Percentiles rank a stretch among this genome's conserved stretches.
Conservation (phyloP, 306 rosid genomes). For the Casuarina glauca region DNA sequence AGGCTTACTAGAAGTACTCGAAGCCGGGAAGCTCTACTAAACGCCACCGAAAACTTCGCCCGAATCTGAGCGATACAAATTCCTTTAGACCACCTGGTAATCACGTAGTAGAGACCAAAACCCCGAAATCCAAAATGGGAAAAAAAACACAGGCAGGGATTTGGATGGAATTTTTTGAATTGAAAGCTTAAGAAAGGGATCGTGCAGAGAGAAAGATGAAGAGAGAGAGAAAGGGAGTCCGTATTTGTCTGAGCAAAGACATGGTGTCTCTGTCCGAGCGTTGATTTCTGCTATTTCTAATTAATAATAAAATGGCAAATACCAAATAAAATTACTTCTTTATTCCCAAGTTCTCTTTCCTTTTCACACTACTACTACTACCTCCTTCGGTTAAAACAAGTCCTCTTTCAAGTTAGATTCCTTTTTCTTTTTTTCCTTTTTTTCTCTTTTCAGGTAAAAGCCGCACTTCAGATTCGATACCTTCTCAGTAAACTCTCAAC, state of each 20-base stretch:
- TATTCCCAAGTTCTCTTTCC: neutral
- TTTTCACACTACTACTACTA: neutral
- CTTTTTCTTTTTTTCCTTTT: neutral
- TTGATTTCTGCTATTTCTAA: slow-evolving; percentile 34
- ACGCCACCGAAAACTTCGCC: slow-evolving; percentile 34
- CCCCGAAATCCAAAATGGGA: slow-evolving; percentile 44
- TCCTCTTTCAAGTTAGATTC: neutral
- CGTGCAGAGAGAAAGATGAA: slow-evolving; percentile 47
- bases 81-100: slow-evolving; percentile 31
- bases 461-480: neutral
- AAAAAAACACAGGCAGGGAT: slow-evolving; percentile 47
- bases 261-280: slow-evolving; percentile 41
- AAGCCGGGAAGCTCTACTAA: slow-evolving; percentile 54
- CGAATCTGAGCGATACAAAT: slow-evolving; percentile 55
- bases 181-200: slow-evolving; percentile 57
- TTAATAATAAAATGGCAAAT: neutral
- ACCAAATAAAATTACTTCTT: neutral
- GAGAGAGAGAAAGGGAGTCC: neutral
- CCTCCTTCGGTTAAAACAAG: neutral
- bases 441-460: neutral
- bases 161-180: slow-evolving; percentile 43
- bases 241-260: slow-evolving; percentile 29
- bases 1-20: slow-evolving; percentile 51
- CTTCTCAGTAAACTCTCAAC: neutral
- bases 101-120: slow-evolving; percentile 24